Base-by-base conservation (phyloP, 192 early-diverging fungal genomes). In the Coemansia sp. region DNA sequence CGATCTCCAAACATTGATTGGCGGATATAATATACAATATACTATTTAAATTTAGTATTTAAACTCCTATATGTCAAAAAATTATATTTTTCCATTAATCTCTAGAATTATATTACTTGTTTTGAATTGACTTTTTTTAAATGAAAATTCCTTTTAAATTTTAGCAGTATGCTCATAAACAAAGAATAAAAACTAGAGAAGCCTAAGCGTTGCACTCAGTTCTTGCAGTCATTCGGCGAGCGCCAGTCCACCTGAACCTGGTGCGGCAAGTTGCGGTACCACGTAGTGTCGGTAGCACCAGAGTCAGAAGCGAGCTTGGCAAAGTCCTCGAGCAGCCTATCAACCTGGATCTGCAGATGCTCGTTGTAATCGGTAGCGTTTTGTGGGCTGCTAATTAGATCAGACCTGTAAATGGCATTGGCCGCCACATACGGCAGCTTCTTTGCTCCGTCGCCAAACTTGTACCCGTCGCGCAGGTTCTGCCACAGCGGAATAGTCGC, bases 351-450 rank as follows among this genome's bases (percentile, higher is more conserved):
- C 58, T 89, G 86, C 20, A 90, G 75, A 24, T 86, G 82, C 61
- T 92, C 88, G 32, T 76, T 73, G 80, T 85, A 87, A 45, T 68
- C 85, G 16, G 89, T 81, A 18, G 87, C 89, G 27, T 82, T 69
- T n/a, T 83, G 76, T 61, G 85, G 87, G 85, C 90, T 89, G 73
- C 90, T 89, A 59, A 82, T 82, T 23, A 85, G 87, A 66, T 86
- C 86, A 41, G 77, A 73, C 19, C 75, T 67, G 74, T 84, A 89
- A 26, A 86, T 71, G 1, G 86, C 70, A 63, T 87, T 88, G 49
- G 82, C 61, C 27, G 82, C 47, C 65, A 90, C 79, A 65, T 84
- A 88, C 55, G 71, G 81, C 20, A 76, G 51, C 41, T 65, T 61
- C 24, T 67, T 66, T 35, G 29, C 52, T 0, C 29, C 13, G 52